A percentile compares a stretch with the other conserved stretches of the same genome.
phyloP scores from a whole-genome alignment of 139 green algal species.

The Chlamydomonas sphaeroides region DNA sequence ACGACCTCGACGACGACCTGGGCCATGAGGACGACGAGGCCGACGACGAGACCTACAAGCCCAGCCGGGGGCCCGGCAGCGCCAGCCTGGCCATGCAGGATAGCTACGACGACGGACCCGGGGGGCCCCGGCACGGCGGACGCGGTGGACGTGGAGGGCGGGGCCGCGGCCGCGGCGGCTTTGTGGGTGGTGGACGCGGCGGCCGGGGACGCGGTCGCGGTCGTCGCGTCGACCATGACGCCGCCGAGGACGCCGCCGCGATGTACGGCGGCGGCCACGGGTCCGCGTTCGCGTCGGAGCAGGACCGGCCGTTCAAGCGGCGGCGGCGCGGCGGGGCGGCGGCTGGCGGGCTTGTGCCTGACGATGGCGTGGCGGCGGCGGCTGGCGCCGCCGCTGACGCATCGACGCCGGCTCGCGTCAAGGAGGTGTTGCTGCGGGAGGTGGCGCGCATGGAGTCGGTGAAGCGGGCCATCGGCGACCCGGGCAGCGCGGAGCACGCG shows the following conservation, averaged over 20 bases:
- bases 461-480: conserved; percentile 68
- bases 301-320: conserved; percentile 34
- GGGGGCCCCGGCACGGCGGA: neutral
- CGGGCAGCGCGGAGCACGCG: conserved; percentile 57
- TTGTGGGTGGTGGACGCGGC: conserved; percentile 17
- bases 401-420: conserved; percentile 31
- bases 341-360: neutral
- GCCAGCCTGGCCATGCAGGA: conserved; percentile 1
- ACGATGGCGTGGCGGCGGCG: neutral
- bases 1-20: conserved; percentile 18
- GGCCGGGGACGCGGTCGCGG: conserved; percentile 23
- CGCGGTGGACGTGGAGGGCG: too few relatives aligned
- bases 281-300: neutral
- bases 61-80: conserved; percentile 27
- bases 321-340: conserved; percentile 3
- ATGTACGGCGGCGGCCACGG: neutral
- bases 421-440: conserved; percentile 48
- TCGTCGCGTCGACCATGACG: neutral
- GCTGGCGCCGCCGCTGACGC: neutral
- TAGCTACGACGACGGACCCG: conserved; percentile 30
- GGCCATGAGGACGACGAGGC: conserved; percentile 45
- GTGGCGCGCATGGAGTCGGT: conserved; percentile 71
- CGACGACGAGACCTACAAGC: conserved; percentile 37
- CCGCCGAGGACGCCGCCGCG: neutral
- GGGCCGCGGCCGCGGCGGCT: conserved; percentile 12